These are phyloP conservation scores for Cladosporium sp. DNA, from an alignment of 2,329 filamentous ascomycete genomes.

Conservation along the genomic window DNA sequence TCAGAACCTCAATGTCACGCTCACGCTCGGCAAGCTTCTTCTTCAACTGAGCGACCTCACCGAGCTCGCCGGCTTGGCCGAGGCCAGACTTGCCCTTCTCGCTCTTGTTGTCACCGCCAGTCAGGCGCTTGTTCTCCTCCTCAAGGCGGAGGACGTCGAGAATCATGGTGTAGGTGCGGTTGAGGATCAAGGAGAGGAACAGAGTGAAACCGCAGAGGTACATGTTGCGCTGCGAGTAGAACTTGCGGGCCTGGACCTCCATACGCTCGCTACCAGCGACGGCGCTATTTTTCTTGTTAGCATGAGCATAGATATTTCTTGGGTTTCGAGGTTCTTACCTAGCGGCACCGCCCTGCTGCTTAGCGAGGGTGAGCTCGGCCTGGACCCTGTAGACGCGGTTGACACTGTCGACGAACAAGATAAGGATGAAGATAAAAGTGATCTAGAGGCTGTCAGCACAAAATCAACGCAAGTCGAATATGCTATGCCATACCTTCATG, in stretches of 20 bases:
- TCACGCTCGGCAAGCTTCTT: slow-evolving; percentile 69
- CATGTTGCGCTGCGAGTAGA: slow-evolving; percentile 99
- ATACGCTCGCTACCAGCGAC: slow-evolving; percentile 85
- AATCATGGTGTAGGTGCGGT: slow-evolving; percentile 98
- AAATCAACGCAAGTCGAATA: background rate
- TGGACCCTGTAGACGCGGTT: slow-evolving; percentile 95
- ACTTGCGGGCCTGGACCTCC: slow-evolving; percentile 98
- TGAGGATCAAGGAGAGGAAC: slow-evolving; percentile 96
- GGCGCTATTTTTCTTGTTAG: slow-evolving; percentile 43
- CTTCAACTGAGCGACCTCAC: slow-evolving; percentile 66
- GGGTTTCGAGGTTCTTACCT: slow-evolving; percentile 38
- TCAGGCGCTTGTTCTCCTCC: slow-evolving; percentile 80
- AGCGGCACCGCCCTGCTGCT: slow-evolving; percentile 48
- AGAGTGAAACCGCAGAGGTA: slow-evolving; percentile 99
- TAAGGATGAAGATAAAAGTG: slow-evolving; percentile 97
- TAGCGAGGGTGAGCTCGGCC: slow-evolving; percentile 73
- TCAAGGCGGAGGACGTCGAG: slow-evolving; percentile 87
- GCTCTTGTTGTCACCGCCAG: slow-evolving; percentile 55
- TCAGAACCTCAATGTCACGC: slow-evolving; percentile 75
- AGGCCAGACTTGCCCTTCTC: slow-evolving; percentile 65
- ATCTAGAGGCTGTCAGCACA: slow-evolving; percentile 51
- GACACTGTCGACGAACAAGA: slow-evolving; percentile 96
- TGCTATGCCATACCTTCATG: slow-evolving; percentile 61
- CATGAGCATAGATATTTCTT: background rate
- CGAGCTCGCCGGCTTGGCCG: slow-evolving; percentile 65